Conservation (phyloP, 2,329 filamentous ascomycete genomes). For the Dactylellina cionopaga region DNA sequence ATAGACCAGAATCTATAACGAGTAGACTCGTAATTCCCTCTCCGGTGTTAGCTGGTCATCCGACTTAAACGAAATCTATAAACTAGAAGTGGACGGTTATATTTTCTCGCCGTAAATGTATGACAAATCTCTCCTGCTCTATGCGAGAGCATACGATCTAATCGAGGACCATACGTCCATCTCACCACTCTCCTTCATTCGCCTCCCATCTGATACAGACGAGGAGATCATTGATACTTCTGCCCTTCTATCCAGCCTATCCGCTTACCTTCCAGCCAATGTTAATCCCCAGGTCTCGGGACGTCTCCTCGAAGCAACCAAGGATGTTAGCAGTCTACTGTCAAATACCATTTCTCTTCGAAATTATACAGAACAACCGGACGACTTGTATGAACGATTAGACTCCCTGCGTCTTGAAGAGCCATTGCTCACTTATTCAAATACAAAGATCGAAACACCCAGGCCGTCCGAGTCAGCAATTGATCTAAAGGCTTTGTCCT, state of each 20-base stretch:
- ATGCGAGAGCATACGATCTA: conserved; percentile 42
- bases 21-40: no score
- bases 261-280: neutral
- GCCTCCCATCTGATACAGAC: conserved; percentile 36
- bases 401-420: conserved; percentile 15
- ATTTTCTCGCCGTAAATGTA: no score
- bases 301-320: conserved; percentile 19
- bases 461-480: neutral
- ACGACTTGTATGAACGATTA: neutral
- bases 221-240: conserved; percentile 8
- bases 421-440: conserved; percentile 8
- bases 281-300: neutral
- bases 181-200: conserved; percentile 46
- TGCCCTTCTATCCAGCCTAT: neutral
- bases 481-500: conserved; percentile 5
- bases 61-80: no score
- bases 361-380: neutral
- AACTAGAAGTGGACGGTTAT: no score
- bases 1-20: no score
- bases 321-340: conserved; percentile 22
- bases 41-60: no score
- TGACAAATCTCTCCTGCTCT: conserved; percentile 36
- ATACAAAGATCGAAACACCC: neutral
- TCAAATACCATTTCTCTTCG: conserved; percentile 24
- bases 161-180: conserved; percentile 49